These are phyloP conservation scores for Claviceps sp. DNA, from an alignment of 2,329 filamentous ascomycete species.

Conservation along the genomic window DNA sequence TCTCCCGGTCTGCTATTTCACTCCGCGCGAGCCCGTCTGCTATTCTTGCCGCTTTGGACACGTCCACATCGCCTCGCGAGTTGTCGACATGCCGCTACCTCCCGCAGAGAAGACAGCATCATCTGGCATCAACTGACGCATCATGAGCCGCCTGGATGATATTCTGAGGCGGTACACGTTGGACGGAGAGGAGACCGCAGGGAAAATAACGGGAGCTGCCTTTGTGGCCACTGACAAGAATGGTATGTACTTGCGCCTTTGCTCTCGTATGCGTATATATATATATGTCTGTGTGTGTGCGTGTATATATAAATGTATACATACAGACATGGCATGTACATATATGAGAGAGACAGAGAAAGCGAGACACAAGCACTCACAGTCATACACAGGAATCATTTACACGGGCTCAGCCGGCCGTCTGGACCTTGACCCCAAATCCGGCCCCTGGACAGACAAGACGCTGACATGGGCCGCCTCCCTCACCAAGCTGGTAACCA, in stretches of 20 bases:
- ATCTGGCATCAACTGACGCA: not conserved
- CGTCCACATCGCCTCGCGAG: too few relatives aligned
- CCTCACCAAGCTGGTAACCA: constrained; percentile 30
- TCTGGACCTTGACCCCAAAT: constrained; percentile 15
- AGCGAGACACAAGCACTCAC: too few relatives aligned
- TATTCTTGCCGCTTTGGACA: too few relatives aligned
- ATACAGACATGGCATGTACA: not conserved
- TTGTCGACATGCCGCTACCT: too few relatives aligned
- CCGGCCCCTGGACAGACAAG: constrained; percentile 17
- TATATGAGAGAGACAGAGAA: too few relatives aligned
- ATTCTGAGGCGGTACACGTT: constrained; percentile 19
- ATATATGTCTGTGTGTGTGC: too few relatives aligned
- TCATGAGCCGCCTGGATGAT: constrained; percentile 16
- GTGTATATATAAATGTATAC: not conserved
- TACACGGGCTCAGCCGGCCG: constrained; percentile 25
- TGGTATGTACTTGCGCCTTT: constrained; percentile 9
- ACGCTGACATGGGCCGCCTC: constrained; percentile 27
- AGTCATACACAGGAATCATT: constrained; percentile 14
- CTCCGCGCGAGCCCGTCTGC: too few relatives aligned
- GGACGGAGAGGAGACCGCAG: constrained; percentile 14
- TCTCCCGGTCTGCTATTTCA: too few relatives aligned
- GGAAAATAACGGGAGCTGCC: constrained; percentile 23
- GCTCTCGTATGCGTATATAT: not conserved
- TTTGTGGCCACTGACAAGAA: constrained; percentile 21
- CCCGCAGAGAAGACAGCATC: too few relatives aligned